Evolutionary conservation across 257 asterid genomes (phyloP), one percentile per base, ranked within the genome.

Genomic region (Primulina tabacum): DNA sequence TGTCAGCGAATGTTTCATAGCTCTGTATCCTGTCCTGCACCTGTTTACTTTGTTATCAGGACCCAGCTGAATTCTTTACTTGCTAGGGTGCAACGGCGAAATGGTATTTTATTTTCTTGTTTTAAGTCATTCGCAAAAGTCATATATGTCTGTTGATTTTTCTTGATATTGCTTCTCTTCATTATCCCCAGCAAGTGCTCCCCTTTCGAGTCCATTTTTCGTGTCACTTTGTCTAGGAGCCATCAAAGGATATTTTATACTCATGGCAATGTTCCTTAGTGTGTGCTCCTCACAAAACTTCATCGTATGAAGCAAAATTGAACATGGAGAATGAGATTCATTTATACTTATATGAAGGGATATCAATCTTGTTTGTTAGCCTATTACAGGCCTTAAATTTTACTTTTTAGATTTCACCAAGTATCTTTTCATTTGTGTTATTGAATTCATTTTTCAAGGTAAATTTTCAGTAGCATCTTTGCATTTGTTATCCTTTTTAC

Each of bases 21-120:
- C 79, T 80, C 88, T 37, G 86, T 89, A n/a, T 94, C 88, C 67
- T 91, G 97, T 76, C 87, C 96, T 74, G 89, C 89, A 11, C 56
- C 88, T 43, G 96, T 87, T 40, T 89, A 89, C 79, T 62, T n/a
- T 70, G 96, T 86, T 67, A 87, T 94, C 52, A 76, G 63, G 82
- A 62, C 59, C 34, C 83, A 84, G 78, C 77, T 94, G 29, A 77
- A 82, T 67, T 12, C 71, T 70, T 75, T 89, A 77, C 79, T 94
- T 50, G 78, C 75, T 75, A 81, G 84, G 77, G 68, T 82, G 70
- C 79, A 71, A 65, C 78, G 20, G 29, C 83, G 43, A 60, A 76
- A 77, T 16, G 96, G 98, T 92, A 87, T 7, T 7, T 64, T 29
- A 50, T 11, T 56, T 59, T 43, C 24, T 7, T 40, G 34, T 72